Base-by-base conservation (phyloP, 176 grass and related monocot species). In the Triticum monococcum region DNA sequence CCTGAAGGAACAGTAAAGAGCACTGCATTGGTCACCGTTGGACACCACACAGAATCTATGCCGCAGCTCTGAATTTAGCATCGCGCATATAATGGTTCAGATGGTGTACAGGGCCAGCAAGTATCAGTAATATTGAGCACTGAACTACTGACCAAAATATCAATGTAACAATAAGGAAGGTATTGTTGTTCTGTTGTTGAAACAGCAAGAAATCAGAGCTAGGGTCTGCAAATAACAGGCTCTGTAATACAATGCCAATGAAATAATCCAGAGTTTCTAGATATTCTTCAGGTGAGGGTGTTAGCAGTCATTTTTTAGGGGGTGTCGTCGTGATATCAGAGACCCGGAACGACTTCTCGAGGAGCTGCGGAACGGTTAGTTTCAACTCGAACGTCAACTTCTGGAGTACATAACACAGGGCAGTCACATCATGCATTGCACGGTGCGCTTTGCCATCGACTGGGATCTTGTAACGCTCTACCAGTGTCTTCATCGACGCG, bases 331-430 rank as follows among this genome's bases (percentile, higher is more conserved):
- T 18, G 23, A 89, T 59, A 81, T 91, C 91, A 20, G 86, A 86
- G 56, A 72, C 81, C 54, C 77, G 77, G 84, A 93, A 93, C 52
- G 91, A 86, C 83, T 75, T 89, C 64, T 95, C 84, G 3, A 95
- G 85, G 48, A 95, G 89, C 72, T 83, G 75, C 8, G 86, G 84
- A 80, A 91, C 89, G n/a, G 93, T 91, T 78, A 95, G 26, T 57
- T 95, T 95, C 84, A 91, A 79, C 63, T 95, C 93, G 64, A 91
- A 91, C 12, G 89, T 89, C 79, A 95, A 59, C 87, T 90, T 95
- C 91, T 93, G 91, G 66, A 95, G 86, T 22, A 93, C 91, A 68
- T 91, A 87, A 67, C 89, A 89, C 17, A 95, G 72, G n/a, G 87
- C 89, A 9, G 66, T 93, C 12, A 95, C 93, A 83, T 95, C 93